These are phyloP conservation scores for Endocalyx cinctus DNA, from an alignment of 2,329 filamentous ascomycete genomes.

Conservation along the genomic window DNA sequence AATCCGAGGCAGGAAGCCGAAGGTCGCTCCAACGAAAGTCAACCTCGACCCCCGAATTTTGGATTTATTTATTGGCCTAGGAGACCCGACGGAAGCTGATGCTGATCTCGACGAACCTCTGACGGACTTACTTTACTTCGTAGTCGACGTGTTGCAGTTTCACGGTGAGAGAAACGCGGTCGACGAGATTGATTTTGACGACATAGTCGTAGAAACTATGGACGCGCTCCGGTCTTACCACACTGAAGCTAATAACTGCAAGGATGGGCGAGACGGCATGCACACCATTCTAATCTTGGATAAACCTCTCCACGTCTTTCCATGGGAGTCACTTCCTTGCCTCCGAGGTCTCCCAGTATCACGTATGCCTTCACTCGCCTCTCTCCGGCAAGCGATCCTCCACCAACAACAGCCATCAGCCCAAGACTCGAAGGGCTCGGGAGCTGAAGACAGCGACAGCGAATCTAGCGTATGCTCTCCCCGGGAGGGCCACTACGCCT, in stretches of 20 bases:
- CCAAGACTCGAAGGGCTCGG: slow-evolving; percentile 14
- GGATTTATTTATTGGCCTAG: slow-evolving; percentile 83
- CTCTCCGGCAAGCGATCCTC: slow-evolving; percentile 70
- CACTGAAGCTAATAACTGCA: slow-evolving; percentile 36
- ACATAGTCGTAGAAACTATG: slow-evolving; percentile 81
- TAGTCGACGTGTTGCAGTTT: slow-evolving; percentile 94
- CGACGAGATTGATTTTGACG: slow-evolving; percentile 94
- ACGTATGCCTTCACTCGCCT: slow-evolving; percentile 80
- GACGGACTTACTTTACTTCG: slow-evolving; percentile 92
- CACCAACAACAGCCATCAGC: slow-evolving; percentile 34
- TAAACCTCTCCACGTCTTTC: slow-evolving; percentile 84
- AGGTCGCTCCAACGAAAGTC: slow-evolving; percentile 35
- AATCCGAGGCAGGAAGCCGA: slow-evolving; percentile 50
- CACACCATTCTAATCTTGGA: slow-evolving; percentile 91
- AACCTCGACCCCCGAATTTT: slow-evolving; percentile 61
- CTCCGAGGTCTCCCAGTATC: slow-evolving; percentile 76
- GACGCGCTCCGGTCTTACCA: slow-evolving; percentile 82
- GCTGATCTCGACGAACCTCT: slow-evolving; percentile 80
- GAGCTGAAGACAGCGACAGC: slow-evolving; percentile 6
- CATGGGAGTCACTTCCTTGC: slow-evolving; percentile 93
- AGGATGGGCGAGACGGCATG: slow-evolving; percentile 36
- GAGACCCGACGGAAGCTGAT: slow-evolving; percentile 63
- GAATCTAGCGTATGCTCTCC: slow-evolving; percentile 10
- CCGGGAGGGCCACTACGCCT: slow-evolving; percentile 51
- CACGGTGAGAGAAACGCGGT: slow-evolving; percentile 95